A percentile compares a stretch with the other conserved stretches of the same genome.
These are phyloP conservation scores for Fusarium chuoi DNA, from an alignment of 2,329 filamentous ascomycete species.

Conservation along the genomic window DNA sequence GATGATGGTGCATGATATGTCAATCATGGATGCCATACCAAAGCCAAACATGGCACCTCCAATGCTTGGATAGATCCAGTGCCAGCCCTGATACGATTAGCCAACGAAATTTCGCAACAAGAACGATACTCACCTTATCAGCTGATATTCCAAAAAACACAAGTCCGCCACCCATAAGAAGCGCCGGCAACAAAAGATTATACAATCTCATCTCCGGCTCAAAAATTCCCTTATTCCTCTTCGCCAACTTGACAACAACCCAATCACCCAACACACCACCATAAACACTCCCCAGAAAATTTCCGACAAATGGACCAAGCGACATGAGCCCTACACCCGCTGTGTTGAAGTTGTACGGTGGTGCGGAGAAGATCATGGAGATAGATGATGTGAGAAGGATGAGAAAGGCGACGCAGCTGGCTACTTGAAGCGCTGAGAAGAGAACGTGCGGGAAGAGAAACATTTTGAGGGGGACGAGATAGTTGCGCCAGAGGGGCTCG, in stretches of 20 bases:
- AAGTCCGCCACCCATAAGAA: slow-evolving; percentile 49
- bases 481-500: slow-evolving; percentile 24
- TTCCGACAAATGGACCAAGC: slow-evolving; percentile 49
- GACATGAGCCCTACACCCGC: slow-evolving; percentile 43
- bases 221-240: slow-evolving; percentile 52
- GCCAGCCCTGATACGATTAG: slow-evolving; percentile 49
- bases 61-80: slow-evolving; percentile 53
- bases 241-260: slow-evolving; percentile 50
- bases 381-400: slow-evolving; percentile 43
- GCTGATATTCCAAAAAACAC: slow-evolving; percentile 52
- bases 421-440: slow-evolving; percentile 53
- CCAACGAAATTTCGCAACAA: rapidly evolving
- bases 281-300: slow-evolving; percentile 51
- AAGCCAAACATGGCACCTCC: slow-evolving; percentile 51
- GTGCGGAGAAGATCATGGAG: slow-evolving; percentile 49
- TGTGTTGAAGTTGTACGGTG: slow-evolving; percentile 46
- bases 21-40: slow-evolving; percentile 51
- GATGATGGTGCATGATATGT: slow-evolving; percentile 49
- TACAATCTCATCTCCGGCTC: slow-evolving; percentile 58
- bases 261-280: slow-evolving; percentile 53
- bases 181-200: slow-evolving; percentile 39
- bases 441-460: slow-evolving; percentile 51
- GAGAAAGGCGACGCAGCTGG: slow-evolving; percentile 35
- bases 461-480: slow-evolving; percentile 28
- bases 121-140: slow-evolving; percentile 41